phyloP scores from a whole-genome alignment of 2,329 filamentous ascomycete genomes.

The Blumeria hordei region DNA sequence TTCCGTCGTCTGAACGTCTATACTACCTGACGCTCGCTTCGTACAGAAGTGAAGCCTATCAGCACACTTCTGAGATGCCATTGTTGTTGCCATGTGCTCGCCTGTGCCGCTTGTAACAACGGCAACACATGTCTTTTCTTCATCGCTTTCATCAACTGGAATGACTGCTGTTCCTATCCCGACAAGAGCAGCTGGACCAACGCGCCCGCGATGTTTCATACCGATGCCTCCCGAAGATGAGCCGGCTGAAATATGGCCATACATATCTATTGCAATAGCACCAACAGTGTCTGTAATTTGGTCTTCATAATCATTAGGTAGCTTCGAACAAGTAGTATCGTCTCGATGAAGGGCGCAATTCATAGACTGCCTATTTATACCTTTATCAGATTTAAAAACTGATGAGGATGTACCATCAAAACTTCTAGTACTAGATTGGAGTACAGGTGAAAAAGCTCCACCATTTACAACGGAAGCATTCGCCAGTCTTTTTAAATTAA shows the following conservation, averaged over 20 bases:
- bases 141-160: constrained; percentile 48
- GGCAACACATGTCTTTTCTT: constrained; percentile 46
- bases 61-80: constrained; percentile 70
- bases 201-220: constrained; percentile 84
- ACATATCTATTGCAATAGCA: constrained; percentile 72
- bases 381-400: no score
- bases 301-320: constrained; percentile 21
- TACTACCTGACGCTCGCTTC: constrained; percentile 32
- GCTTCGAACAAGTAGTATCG: constrained; percentile 6
- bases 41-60: constrained; percentile 57
- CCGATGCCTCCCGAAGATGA: constrained; percentile 95
- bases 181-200: constrained; percentile 80
- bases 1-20: constrained; percentile 42
- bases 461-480: no score
- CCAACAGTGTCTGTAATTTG: constrained; percentile 80
- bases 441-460: no score
- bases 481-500: no score
- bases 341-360: constrained; percentile 4
- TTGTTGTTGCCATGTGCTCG: constrained; percentile 91
- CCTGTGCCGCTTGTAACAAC: constrained; percentile 84
- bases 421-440: no score
- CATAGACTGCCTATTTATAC: no score
- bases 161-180: constrained; percentile 78
- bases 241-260: constrained; percentile 73
- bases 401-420: no score